Percentiles rank a stretch among this genome's conserved stretches.
These are phyloP conservation scores for Fusarium chuoi DNA, from an alignment of 2,329 filamentous ascomycete species.

Conservation along the genomic window DNA sequence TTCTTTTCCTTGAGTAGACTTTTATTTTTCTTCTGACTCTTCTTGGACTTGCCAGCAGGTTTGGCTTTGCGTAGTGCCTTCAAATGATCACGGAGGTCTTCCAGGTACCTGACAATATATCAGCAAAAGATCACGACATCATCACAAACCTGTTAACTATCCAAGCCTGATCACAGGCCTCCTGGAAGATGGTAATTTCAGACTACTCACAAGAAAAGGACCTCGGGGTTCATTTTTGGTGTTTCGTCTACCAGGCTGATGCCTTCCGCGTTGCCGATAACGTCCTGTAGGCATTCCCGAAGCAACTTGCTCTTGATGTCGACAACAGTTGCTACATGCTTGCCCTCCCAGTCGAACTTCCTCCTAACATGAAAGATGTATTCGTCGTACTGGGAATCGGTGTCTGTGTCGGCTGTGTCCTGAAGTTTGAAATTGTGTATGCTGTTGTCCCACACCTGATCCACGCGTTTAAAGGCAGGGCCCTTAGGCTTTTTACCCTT, in stretches of 20 bases:
- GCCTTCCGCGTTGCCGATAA: slow-evolving; percentile 54
- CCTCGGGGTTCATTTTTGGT: slow-evolving; percentile 76
- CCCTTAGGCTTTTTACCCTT: slow-evolving; percentile 39
- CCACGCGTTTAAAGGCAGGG: slow-evolving; percentile 61
- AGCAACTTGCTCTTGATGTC: slow-evolving; percentile 88
- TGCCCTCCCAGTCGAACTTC: slow-evolving; percentile 86
- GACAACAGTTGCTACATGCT: slow-evolving; percentile 76
- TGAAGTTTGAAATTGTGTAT: slow-evolving; percentile 65
- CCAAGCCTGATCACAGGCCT: neutral
- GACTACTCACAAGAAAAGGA: slow-evolving; percentile 69
- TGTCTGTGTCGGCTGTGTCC: slow-evolving; percentile 59
- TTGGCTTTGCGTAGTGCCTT: slow-evolving; percentile 72
- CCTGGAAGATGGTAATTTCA: neutral
- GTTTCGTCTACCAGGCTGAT: slow-evolving; percentile 84
- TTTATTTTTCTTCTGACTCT: slow-evolving; percentile 69
- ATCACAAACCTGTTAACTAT: neutral
- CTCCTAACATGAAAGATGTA: slow-evolving; percentile 86
- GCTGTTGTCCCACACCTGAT: slow-evolving; percentile 63
- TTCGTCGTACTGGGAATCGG: slow-evolving; percentile 73
- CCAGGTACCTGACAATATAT: slow-evolving; percentile 68
- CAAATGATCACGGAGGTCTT: slow-evolving; percentile 74
- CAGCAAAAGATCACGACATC: neutral
- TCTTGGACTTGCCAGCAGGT: slow-evolving; percentile 58
- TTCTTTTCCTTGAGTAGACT: slow-evolving; percentile 68
- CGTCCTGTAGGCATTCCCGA: slow-evolving; percentile 67